phyloP scores from a whole-genome alignment of 2,329 filamentous ascomycete species.

The Exophiala lecanii-corni region DNA sequence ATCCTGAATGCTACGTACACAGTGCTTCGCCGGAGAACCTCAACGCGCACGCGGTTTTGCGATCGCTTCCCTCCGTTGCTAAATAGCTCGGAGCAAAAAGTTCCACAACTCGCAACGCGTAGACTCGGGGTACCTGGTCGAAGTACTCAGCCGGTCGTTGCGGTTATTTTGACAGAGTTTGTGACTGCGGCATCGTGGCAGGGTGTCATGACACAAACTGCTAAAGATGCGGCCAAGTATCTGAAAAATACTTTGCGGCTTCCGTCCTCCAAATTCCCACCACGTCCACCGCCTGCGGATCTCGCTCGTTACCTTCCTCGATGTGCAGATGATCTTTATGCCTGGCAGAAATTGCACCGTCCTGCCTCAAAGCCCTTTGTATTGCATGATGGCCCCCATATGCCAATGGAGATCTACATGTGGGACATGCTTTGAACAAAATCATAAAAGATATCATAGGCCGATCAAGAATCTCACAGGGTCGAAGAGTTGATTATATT shows the following conservation, averaged over 20 bases:
- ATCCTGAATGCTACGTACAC: too few relatives aligned
- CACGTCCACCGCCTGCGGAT: constrained; percentile 42
- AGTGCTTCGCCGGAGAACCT: too few relatives aligned
- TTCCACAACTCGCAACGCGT: too few relatives aligned
- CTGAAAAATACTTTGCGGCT: constrained; percentile 72
- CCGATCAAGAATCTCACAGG: constrained; percentile 73
- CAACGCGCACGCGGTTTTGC: too few relatives aligned
- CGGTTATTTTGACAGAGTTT: too few relatives aligned
- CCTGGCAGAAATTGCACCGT: constrained; percentile 66
- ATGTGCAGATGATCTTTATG: constrained; percentile 84
- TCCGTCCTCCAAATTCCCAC: constrained; percentile 67
- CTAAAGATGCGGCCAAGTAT: constrained; percentile 45
- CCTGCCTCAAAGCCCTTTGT: constrained; percentile 59
- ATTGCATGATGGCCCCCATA: constrained; percentile 93
- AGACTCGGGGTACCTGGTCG: too few relatives aligned
- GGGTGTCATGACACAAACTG: constrained; percentile 25
- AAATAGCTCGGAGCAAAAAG: too few relatives aligned
- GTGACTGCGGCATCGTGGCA: constrained; percentile 5
- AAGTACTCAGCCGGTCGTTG: too few relatives aligned
- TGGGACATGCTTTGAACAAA: constrained; percentile 95
- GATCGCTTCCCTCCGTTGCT: too few relatives aligned
- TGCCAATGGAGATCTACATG: constrained; percentile 85
- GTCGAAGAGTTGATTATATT: constrained; percentile 71
- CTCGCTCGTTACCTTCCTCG: constrained; percentile 59
- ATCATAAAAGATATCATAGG: constrained; percentile 92